Evolutionary conservation across 106 monocot species (phyloP), one percentile per base, ranked within the genome.

Genomic region (Alisma plantagoaquatica): DNA sequence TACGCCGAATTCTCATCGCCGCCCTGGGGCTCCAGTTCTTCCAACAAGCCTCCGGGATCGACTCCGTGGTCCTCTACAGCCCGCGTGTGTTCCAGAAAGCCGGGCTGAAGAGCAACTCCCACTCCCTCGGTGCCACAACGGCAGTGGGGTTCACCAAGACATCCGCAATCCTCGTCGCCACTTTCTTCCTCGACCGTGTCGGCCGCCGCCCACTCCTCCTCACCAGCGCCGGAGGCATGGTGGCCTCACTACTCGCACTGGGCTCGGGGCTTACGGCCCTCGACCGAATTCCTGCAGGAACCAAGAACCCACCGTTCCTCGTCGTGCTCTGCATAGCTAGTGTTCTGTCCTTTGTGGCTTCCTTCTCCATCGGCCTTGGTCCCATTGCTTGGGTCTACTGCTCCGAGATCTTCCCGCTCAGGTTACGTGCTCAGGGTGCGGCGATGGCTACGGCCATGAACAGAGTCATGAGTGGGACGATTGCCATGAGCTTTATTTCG

Each of bases 11-110:
- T 1, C 61, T 86, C 14, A 31, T 86, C 19, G 62, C 77, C 2
- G 73, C 67, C 27, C 29, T 86, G 15, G 81, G 81, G 2, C 58
- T 86, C 1, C 86, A 86, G 0, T 86, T 81, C 77, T 86, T 86
- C 81, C 81, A 81, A 30, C 81, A 86, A 28, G 81, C 74, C 0
- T 74, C 76, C 6, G 81, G 81, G 12, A 69, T 81, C 27, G 81
- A 81, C 27, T 56, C 76, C 2, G 68, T 76, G 1, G 76, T 76
- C 4, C 68, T 76, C 48, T 81, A 81, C 59, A 72, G 71, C 56
- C 81, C 81, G 0, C 53, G 76, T 23, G 63, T 81, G 22, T 72
- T 81, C 44, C 20, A 50, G 33, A 71, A 57, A 41, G 75, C 76
- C 2, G 76, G 81, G 9, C 23, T 81, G 0, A 10, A 43, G 7